phyloP scores from a whole-genome alignment of 495 filamentous ascomycete species.

The Aspergillus cavernicola region DNA sequence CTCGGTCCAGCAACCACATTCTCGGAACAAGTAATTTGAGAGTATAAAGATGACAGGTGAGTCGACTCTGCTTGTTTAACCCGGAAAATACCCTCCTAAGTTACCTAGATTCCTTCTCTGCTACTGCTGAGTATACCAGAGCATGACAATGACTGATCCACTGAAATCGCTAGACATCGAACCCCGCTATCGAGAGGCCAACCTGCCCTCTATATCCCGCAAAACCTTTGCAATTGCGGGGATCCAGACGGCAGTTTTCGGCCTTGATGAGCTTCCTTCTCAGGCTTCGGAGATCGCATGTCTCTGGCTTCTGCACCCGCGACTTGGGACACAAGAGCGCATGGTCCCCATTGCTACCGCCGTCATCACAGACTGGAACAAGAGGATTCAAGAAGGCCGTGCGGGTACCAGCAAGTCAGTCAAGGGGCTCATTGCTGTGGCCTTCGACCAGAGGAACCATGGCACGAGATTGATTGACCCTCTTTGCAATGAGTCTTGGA shows the following conservation, averaged over 20 bases:
- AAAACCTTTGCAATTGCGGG: constrained; percentile 67
- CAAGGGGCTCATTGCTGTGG: constrained; percentile 67
- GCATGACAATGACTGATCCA: constrained; percentile 39
- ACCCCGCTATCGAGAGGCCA: constrained; percentile 13
- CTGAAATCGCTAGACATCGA: constrained; percentile 29
- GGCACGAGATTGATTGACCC: constrained; percentile 61
- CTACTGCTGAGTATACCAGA: too few relatives aligned
- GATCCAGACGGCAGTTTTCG: constrained; percentile 72
- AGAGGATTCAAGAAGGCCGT: constrained; percentile 20
- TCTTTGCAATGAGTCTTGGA: constrained; percentile 69
- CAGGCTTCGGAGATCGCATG: constrained; percentile 55
- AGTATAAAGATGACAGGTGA: background rate
- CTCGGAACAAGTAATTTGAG: background rate
- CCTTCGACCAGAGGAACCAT: constrained; percentile 91
- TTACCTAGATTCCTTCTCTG: background rate
- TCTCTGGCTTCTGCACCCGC: constrained; percentile 84
- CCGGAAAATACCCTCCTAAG: background rate
- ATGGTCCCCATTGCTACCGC: constrained; percentile 62
- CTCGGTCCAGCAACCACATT: constrained; percentile 2
- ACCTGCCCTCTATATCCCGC: constrained; percentile 51
- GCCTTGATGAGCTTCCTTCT: constrained; percentile 65
- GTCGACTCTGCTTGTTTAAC: too few relatives aligned
- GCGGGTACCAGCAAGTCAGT: constrained; percentile 22
- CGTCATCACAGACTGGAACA: constrained; percentile 58
- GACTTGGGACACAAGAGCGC: constrained; percentile 60